A percentile compares a stretch with the other conserved stretches of the same genome.
Conservation (phyloP, 139 green algal species). For the Nannochloris sp. region DNA sequence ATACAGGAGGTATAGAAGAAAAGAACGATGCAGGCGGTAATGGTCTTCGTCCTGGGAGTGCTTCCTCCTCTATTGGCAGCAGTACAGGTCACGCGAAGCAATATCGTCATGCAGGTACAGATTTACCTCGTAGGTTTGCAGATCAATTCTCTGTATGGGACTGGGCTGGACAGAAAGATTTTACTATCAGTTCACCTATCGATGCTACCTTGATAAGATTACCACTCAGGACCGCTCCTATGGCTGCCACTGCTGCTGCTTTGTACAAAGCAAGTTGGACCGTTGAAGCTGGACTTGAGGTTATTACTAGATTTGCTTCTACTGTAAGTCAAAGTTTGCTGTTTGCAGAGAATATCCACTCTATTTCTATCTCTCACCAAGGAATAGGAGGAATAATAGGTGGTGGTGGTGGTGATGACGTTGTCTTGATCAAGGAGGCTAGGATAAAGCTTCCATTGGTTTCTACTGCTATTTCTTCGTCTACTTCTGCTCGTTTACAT, state of each 20-base stretch:
- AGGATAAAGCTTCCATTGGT: background rate
- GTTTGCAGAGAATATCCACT: background rate
- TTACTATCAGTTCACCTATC: background rate
- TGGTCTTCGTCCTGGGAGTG: background rate
- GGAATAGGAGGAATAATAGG: background rate
- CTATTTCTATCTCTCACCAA: background rate
- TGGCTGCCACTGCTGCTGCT: background rate
- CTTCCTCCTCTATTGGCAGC: background rate
- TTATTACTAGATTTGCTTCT: background rate
- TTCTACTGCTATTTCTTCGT: background rate
- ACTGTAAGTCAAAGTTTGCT: background rate
- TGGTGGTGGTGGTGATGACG: too few species aligned
- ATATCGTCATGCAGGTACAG: conserved; percentile 31
- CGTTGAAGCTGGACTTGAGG: background rate
- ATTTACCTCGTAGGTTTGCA: conserved; percentile 38
- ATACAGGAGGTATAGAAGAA: background rate
- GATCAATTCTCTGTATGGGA: conserved; percentile 43
- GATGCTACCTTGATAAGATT: background rate
- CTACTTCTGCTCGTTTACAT: background rate
- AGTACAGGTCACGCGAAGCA: conserved; percentile 20
- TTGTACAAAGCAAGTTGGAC: background rate
- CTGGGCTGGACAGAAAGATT: conserved; percentile 2
- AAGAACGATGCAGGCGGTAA: conserved; percentile 1
- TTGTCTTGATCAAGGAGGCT: background rate
- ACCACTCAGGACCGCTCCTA: background rate